Percentiles rank a stretch among this genome's conserved stretches.
Conservation (phyloP, 192 early-diverging fungal genomes). For the Geranomyces michiganensis region DNA sequence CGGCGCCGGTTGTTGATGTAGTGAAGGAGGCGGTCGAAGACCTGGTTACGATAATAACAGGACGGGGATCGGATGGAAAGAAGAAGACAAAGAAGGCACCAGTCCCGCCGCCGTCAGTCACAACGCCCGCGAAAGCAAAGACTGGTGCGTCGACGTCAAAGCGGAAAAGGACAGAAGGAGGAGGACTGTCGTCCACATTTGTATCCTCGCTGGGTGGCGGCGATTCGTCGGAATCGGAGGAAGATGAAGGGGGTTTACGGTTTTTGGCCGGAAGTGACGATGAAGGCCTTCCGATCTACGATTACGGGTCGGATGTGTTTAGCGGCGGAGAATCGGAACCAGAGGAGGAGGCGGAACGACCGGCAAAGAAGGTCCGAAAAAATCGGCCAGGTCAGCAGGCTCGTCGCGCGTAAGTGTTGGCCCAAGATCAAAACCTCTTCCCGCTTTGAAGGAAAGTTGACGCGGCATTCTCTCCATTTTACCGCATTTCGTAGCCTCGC, state of each 20-base stretch:
- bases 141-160: background rate
- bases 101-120: background rate
- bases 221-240: background rate
- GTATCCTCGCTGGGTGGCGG: slow-evolving; percentile 22
- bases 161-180: slow-evolving; percentile 7
- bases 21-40: slow-evolving; percentile 23
- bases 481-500: slow-evolving; percentile 35
- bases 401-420: slow-evolving; percentile 40
- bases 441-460: too few relatives aligned
- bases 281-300: background rate
- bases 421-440: too few relatives aligned
- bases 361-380: slow-evolving; percentile 41
- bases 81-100: slow-evolving; percentile 16
- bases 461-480: background rate
- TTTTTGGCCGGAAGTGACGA: slow-evolving; percentile 23
- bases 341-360: slow-evolving; percentile 3
- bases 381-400: slow-evolving; percentile 50
- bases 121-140: background rate
- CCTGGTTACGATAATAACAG: slow-evolving; percentile 17
- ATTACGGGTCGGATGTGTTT: slow-evolving; percentile 10
- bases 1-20: background rate
- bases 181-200: slow-evolving; percentile 19
- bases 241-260: background rate
- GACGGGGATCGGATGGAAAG: background rate
- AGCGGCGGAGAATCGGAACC: slow-evolving; percentile 17